Conservation (phyloP, 108 stramenopile species). For the Cyclotella kingstonii region DNA sequence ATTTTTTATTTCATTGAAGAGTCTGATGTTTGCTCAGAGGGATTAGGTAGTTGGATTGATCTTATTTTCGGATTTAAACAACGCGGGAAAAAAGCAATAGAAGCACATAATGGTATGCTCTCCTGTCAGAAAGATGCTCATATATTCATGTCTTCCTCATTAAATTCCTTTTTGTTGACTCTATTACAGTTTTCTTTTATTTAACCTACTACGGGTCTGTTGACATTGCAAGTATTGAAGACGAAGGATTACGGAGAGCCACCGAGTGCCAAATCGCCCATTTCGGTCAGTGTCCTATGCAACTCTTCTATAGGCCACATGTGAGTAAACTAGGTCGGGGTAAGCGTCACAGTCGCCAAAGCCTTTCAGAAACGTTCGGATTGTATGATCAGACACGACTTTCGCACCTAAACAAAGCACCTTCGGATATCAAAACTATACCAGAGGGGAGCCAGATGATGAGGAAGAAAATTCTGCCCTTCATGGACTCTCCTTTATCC, state of each 20-base stretch:
- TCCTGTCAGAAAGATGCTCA: not conserved
- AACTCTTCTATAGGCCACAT: constrained; percentile 53
- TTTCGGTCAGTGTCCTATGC: constrained; percentile 98
- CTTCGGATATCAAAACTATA: no score
- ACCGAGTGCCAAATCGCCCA: constrained; percentile 96
- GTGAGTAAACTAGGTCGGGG: constrained; percentile 27
- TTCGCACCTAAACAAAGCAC: constrained; percentile 11
- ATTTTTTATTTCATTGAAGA: constrained; percentile 13
- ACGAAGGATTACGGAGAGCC: constrained; percentile 83
- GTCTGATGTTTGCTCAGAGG: constrained; percentile 72
- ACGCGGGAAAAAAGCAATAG: constrained; percentile 91
- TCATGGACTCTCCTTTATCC: constrained; percentile 80
- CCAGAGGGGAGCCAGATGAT: no score
- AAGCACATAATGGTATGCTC: constrained; percentile 75
- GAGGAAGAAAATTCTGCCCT: constrained; percentile 49
- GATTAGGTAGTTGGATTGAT: constrained; percentile 98
- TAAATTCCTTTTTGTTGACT: not conserved
- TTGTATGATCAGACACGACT: constrained; percentile 21
- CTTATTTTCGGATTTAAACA: constrained; percentile 97
- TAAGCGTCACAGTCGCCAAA: constrained; percentile 27
- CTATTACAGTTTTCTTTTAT: constrained; percentile 89
- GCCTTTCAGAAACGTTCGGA: constrained; percentile 31
- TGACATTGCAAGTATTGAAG: constrained; percentile 93
- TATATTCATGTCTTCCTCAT: not conserved
- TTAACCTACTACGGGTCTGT: constrained; percentile 98